Base-by-base conservation (phyloP, 176 grass and related monocot genomes). In the Hsuehochloa calcarea region DNA sequence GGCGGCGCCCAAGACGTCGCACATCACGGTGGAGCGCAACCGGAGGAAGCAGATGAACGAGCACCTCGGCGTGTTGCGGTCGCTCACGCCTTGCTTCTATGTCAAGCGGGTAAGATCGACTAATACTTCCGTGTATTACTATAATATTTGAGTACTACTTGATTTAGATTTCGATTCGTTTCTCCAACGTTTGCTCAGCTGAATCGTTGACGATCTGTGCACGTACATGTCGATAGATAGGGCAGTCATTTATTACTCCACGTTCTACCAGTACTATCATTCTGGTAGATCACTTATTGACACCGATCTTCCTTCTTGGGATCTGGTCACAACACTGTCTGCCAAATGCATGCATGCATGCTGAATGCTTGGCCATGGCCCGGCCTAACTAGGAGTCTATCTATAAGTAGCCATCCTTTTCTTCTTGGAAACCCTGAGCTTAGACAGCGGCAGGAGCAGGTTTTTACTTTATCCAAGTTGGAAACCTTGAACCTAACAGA, bases 1-100 rank as follows among this genome's bases (percentile, higher is more conserved):
- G 6, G 31, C 23, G 37, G 17, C 65, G 65, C 58, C 62, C 5
- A 92, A 87, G 84, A 83, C 79, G 1, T 77, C 91, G 31, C 94
- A 96, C 76, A 90, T 96, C 84, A 68, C 91, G 8, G 94, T 96
- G 78, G 94, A 96, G 89, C 91, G 91, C 43, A 96, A 93, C 84
- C 84, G 94, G 80, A 81, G 94, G 76, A 96, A 91, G 81, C 94
- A 93, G 80, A 93, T 96, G 91, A 96, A 93, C 82, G 91, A 91
- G 68, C 67, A 96, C 81, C 84, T 96, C 60, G 52, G 69, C 73
- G 89, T 96, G 67, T 82, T 96, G 0, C 87, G 91, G 44, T 93
- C 94, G 4, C 77, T 93, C 77, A 96, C 92, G 94, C 94, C 94
- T 0, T 88, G 91, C 31, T 96, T 96, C 85, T 93, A 96, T 65